Conservation (phyloP, 768 basidiomycete genomes). For the Porphyrellus cyaneotinctus region DNA sequence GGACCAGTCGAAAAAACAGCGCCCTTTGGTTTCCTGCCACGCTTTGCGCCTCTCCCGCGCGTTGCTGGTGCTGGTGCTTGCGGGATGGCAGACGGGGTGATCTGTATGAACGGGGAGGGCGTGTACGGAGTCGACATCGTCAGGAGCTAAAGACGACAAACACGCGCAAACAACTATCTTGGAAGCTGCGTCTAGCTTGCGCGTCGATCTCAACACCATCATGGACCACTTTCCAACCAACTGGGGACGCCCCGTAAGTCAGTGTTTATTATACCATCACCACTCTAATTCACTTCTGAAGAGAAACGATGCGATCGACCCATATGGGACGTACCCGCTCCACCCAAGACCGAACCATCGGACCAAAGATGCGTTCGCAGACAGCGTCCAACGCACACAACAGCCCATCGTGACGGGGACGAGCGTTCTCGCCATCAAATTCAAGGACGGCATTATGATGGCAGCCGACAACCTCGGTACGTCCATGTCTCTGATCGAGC, state of each 20-base stretch:
- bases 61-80: constrained; percentile 22
- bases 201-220: constrained; percentile 13
- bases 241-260: constrained; percentile 75
- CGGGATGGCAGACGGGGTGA: constrained; percentile 13
- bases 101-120: constrained; percentile 26
- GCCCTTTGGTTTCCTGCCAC: constrained; percentile 25
- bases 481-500: constrained; percentile 16
- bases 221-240: constrained; percentile 86
- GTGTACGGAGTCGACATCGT: constrained; percentile 25
- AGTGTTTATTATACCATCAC: no score
- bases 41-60: constrained; percentile 26
- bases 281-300: constrained; percentile 23
- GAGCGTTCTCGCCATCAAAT: constrained; percentile 92
- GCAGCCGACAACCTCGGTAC: constrained; percentile 95
- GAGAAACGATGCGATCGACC: constrained; percentile 74
- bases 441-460: constrained; percentile 96
- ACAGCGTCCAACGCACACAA: constrained; percentile 76
- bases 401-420: constrained; percentile 97
- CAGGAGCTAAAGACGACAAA: constrained; percentile 5
- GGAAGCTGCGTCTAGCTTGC: constrained; percentile 23
- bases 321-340: constrained; percentile 74
- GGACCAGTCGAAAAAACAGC: constrained; percentile 7
- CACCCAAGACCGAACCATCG: constrained; percentile 51
- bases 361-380: constrained; percentile 53
- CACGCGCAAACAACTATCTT: constrained; percentile 15